Evolutionary conservation across 2,329 filamentous ascomycete species (phyloP).

Genomic region (Neopestalotiopsis sp.): DNA sequence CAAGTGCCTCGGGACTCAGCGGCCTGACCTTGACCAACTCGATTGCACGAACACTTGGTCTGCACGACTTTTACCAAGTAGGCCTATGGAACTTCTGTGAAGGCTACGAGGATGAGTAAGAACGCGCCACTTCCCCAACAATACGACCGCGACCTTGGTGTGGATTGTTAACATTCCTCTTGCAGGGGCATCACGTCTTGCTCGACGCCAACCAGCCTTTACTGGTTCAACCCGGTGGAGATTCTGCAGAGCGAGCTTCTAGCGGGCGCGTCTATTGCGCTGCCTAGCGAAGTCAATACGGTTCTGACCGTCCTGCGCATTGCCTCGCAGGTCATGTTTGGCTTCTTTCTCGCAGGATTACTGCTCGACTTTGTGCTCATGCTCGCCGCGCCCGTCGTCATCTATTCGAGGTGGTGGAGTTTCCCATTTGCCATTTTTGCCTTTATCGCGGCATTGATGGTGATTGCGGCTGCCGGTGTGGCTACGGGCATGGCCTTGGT

Average conservation of each 20-base stretch:
- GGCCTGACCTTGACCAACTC: constrained; percentile 77
- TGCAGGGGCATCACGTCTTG: constrained; percentile 75
- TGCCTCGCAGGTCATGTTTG: constrained; percentile 87
- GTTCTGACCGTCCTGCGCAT: constrained; percentile 76
- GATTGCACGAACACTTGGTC: constrained; percentile 81
- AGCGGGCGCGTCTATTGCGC: constrained; percentile 79
- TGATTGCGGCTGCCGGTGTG: constrained; percentile 72
- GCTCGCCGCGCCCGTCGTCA: constrained; percentile 63
- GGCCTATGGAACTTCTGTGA: constrained; percentile 94
- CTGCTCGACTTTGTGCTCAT: constrained; percentile 76
- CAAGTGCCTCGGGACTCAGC: constrained; percentile 66
- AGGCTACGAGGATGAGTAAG: constrained; percentile 72
- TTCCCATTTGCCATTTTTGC: constrained; percentile 72
- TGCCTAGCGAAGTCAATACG: constrained; percentile 74
- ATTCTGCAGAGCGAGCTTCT: constrained; percentile 83
- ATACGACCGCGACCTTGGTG: constrained; percentile 32
- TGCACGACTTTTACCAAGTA: constrained; percentile 94
- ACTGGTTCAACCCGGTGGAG: constrained; percentile 90
- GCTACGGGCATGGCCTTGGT: constrained; percentile 85
- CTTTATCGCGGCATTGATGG: constrained; percentile 69
- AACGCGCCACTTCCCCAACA: constrained; percentile 42
- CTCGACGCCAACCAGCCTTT: constrained; percentile 71
- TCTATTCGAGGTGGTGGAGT: constrained; percentile 62
- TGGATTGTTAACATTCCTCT: constrained; percentile 45
- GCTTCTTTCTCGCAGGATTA: constrained; percentile 76